Conservation (phyloP, 2,329 filamentous ascomycete species). For the Cordyceps sp. region DNA sequence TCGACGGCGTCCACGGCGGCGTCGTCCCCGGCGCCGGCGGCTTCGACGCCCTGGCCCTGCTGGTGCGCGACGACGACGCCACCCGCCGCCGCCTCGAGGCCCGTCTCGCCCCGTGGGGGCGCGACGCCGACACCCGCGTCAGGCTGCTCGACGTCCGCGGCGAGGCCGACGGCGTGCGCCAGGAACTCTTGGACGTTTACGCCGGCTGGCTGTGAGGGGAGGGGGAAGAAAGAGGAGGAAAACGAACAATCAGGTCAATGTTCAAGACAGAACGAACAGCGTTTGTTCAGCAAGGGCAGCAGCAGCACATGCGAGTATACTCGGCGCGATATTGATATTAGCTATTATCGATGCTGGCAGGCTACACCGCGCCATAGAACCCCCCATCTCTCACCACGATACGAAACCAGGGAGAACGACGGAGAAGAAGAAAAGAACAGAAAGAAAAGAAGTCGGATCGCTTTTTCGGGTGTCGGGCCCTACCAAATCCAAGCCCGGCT, state of each 20-base stretch:
- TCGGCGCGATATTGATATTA: not conserved
- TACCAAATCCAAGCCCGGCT: no score
- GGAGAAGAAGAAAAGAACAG: no score
- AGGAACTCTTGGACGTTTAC: conserved; percentile 27
- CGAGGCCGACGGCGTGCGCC: conserved; percentile 50
- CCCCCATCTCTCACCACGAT: not conserved
- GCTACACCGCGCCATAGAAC: no score
- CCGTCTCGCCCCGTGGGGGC: conserved; percentile 50
- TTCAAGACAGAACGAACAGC: no score
- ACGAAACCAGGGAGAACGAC: no score
- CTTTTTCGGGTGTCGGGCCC: no score
- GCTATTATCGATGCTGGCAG: not conserved
- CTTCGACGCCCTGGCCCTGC: conserved; percentile 72
- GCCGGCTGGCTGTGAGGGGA: conserved; percentile 22
- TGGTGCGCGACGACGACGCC: conserved; percentile 56
- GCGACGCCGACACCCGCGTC: conserved; percentile 42
- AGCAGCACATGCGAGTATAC: no score
- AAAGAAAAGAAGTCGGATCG: no score
- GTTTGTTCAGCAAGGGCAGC: no score
- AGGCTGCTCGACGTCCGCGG: conserved; percentile 53
- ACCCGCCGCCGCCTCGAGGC: conserved; percentile 42
- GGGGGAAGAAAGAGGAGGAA: no score
- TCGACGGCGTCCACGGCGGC: conserved; percentile 74
- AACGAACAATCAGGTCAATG: no score
- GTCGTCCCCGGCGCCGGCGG: conserved; percentile 91